Conservation (phyloP, 179 eudicot genomes). For the Drosera spatulata region DNA sequence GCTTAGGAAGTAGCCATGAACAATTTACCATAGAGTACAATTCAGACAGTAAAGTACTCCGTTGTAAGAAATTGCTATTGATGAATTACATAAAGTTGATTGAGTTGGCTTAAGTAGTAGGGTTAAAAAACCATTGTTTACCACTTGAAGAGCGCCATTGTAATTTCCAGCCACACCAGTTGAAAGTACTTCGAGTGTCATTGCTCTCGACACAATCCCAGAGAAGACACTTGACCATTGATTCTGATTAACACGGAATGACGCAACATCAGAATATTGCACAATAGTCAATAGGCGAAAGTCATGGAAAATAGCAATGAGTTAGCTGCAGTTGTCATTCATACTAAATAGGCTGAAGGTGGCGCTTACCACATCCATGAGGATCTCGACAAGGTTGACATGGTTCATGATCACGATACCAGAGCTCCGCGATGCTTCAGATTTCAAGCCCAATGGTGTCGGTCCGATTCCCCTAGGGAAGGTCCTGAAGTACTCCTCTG, state of each 20-base stretch:
- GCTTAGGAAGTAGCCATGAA: no score
- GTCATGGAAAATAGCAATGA: no score
- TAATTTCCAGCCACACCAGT: constrained; percentile 63
- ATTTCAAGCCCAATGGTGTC: constrained; percentile 27
- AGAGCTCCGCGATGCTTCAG: constrained; percentile 56
- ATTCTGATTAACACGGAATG: constrained; percentile 12
- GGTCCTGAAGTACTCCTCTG: constrained; percentile 39
- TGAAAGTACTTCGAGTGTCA: constrained; percentile 44
- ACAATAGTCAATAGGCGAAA: no score
- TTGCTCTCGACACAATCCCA: constrained; percentile 49
- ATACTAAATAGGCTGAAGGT: no score
- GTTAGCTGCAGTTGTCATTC: no score
- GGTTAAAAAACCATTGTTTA: no score
- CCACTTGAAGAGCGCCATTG: constrained; percentile 67
- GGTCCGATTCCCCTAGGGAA: constrained; percentile 55
- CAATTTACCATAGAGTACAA: no score
- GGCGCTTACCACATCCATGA: constrained; percentile 47
- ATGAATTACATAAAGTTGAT: constrained; percentile 10
- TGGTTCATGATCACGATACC: constrained; percentile 64
- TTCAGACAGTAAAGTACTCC: no score
- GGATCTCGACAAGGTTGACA: constrained; percentile 47
- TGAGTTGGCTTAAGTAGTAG: no score
- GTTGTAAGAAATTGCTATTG: no score
- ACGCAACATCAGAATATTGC: no score
- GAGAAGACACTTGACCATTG: constrained; percentile 48